These are phyloP conservation scores for Candida jianshihensis DNA, from an alignment of 805 yeast genomes.

Conservation along the genomic window DNA sequence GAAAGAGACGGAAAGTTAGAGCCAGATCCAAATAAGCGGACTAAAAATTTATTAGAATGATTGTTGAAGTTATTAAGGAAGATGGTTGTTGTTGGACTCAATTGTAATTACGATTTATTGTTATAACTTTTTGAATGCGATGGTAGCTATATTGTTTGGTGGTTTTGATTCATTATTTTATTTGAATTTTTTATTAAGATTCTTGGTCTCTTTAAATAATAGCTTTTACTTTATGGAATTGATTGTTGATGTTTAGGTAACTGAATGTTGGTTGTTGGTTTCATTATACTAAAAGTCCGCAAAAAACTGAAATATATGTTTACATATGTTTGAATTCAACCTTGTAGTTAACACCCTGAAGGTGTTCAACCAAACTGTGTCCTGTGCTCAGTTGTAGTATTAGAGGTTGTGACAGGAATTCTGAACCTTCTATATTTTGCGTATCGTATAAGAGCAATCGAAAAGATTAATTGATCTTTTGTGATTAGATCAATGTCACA, in stretches of 20 bases:
- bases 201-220: constrained; percentile 1
- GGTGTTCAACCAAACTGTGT: too few relatives aligned
- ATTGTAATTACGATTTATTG: constrained; percentile 1
- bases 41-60: constrained; percentile 13
- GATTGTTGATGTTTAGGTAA: constrained; percentile 1
- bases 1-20: constrained; percentile 99
- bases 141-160: not conserved
- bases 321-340: constrained; percentile 9
- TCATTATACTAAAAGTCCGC: constrained; percentile 5
- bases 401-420: too few relatives aligned
- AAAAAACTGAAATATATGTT: constrained; percentile 13
- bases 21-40: constrained; percentile 97
- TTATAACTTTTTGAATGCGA: not conserved
- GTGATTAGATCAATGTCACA: too few relatives aligned
- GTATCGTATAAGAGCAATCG: too few relatives aligned
- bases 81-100: not conserved
- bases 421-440: too few relatives aligned
- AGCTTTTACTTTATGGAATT: not conserved
- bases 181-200: constrained; percentile 2
- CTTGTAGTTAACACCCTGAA: too few relatives aligned
- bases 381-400: too few relatives aligned
- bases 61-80: not conserved
- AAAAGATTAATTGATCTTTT: too few relatives aligned
- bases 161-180: not conserved
- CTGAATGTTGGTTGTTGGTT: not conserved